A percentile compares a stretch with the other conserved stretches of the same genome.
Evolutionary conservation across 805 yeast species (phyloP).

Genomic region (Myxozyma neotropica): DNA sequence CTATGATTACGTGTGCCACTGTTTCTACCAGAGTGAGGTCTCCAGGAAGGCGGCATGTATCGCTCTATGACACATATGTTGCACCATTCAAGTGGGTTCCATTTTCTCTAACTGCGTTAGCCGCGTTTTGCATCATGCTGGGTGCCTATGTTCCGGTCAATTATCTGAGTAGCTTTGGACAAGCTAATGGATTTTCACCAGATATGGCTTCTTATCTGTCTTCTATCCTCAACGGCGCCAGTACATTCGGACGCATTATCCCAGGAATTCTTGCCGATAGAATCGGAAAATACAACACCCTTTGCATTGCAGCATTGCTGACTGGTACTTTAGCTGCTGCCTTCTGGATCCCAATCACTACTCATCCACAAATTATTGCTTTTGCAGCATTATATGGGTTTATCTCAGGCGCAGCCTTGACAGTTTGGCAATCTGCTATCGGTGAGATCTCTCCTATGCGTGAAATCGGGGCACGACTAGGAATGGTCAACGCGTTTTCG

Average conservation of each 20-base stretch:
- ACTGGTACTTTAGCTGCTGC: conserved; percentile 53
- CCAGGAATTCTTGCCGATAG: conserved; percentile 52
- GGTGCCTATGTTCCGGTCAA: conserved; percentile 42
- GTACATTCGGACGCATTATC: conserved; percentile 49
- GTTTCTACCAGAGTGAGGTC: conserved; percentile 37
- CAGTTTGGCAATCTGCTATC: conserved; percentile 41
- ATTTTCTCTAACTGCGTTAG: conserved; percentile 36
- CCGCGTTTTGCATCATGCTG: conserved; percentile 36
- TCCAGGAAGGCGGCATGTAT: conserved; percentile 14
- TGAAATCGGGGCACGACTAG: conserved; percentile 52
- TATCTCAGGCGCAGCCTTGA: conserved; percentile 41
- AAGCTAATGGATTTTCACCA: conserved; percentile 30
- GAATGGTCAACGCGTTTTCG: conserved; percentile 57
- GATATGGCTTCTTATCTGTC: conserved; percentile 39
- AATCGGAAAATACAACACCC: conserved; percentile 57
- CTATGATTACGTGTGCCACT: conserved; percentile 34
- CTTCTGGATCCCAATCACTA: conserved; percentile 63
- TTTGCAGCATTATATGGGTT: conserved; percentile 41
- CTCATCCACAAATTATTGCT: conserved; percentile 39
- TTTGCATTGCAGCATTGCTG: conserved; percentile 44
- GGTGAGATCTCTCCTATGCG: conserved; percentile 37
- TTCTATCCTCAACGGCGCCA: conserved; percentile 26
- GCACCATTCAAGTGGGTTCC: conserved; percentile 38
- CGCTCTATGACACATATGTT: conserved; percentile 8
- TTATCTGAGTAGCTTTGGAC: conserved; percentile 41